Percentiles rank a stretch among this genome's conserved stretches.
These are phyloP conservation scores for Heimioporus sp. DNA, from an alignment of 768 basidiomycete genomes.

Conservation along the genomic window DNA sequence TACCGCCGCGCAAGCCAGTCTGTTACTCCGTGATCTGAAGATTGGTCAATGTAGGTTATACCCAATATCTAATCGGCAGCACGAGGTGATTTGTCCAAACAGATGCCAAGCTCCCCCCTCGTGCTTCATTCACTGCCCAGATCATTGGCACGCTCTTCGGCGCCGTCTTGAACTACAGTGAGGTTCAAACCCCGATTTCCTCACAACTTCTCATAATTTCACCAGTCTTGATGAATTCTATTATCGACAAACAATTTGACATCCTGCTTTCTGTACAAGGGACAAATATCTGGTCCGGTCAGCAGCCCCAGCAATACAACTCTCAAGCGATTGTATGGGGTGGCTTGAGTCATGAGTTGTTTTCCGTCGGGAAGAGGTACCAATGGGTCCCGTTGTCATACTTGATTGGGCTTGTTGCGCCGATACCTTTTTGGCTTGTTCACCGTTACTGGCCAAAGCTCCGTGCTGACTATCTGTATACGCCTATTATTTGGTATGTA, in stretches of 20 bases:
- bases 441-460: constrained; percentile 36
- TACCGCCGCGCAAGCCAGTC: constrained; percentile 46
- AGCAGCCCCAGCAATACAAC: constrained; percentile 29
- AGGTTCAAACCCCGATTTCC: neutral
- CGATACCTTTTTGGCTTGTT: constrained; percentile 41
- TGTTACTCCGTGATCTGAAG: constrained; percentile 60
- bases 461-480: constrained; percentile 25
- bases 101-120: constrained; percentile 58
- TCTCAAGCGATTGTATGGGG: constrained; percentile 39
- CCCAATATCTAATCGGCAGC: constrained; percentile 13
- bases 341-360: constrained; percentile 36
- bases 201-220: constrained; percentile 7
- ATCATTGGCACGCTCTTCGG: constrained; percentile 55
- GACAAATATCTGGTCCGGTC: constrained; percentile 38
- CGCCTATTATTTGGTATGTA: constrained; percentile 27
- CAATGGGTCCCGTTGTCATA: constrained; percentile 41
- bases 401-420: constrained; percentile 31
- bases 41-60: constrained; percentile 26
- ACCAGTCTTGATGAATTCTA: constrained; percentile 58
- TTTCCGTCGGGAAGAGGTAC: constrained; percentile 29
- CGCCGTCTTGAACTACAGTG: constrained; percentile 45
- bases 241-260: constrained; percentile 49
- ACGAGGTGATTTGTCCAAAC: constrained; percentile 31
- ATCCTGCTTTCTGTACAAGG: constrained; percentile 55
- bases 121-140: constrained; percentile 61